Percentiles rank a stretch among this genome's conserved stretches.
These are phyloP conservation scores for Prototheca cutis DNA, from an alignment of 163 green algal genomes.

Conservation along the genomic window DNA sequence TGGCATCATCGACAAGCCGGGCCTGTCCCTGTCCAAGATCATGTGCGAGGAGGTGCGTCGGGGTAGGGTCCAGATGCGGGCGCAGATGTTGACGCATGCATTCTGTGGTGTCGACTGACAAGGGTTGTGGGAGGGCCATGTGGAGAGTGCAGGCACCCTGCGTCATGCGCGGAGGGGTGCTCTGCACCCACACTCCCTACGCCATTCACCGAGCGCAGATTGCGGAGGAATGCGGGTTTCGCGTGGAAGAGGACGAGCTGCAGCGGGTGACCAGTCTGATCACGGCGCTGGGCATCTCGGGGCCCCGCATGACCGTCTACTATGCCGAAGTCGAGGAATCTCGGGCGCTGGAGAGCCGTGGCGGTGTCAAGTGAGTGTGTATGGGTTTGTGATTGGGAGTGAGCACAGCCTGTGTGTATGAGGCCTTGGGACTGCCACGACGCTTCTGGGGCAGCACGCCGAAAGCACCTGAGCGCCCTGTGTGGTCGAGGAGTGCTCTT, in stretches of 20 bases:
- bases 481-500: too few relatives aligned
- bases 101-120: too few relatives aligned
- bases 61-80: too few relatives aligned
- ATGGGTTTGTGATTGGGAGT: neutral
- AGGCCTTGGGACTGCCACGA: too few relatives aligned
- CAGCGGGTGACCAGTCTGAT: slow-evolving; percentile 35
- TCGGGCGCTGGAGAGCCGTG: slow-evolving; percentile 32
- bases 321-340: slow-evolving; percentile 47
- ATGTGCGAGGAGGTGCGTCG: slow-evolving; percentile 34
- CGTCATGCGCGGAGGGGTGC: too few relatives aligned
- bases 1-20: slow-evolving; percentile 76
- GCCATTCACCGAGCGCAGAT: slow-evolving; percentile 36
- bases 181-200: too few relatives aligned
- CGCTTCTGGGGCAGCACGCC: too few relatives aligned
- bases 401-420: too few relatives aligned
- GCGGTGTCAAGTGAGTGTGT: slow-evolving; percentile 39
- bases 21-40: slow-evolving; percentile 49
- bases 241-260: slow-evolving; percentile 36
- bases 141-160: too few relatives aligned
- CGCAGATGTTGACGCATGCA: too few relatives aligned
- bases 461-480: too few relatives aligned
- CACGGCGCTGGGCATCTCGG: slow-evolving; percentile 31
- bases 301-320: slow-evolving; percentile 50
- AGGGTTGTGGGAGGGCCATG: too few relatives aligned
- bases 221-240: slow-evolving; percentile 50